Base-by-base conservation (phyloP, 176 grass and related monocot genomes). In the Ananas comosus region DNA sequence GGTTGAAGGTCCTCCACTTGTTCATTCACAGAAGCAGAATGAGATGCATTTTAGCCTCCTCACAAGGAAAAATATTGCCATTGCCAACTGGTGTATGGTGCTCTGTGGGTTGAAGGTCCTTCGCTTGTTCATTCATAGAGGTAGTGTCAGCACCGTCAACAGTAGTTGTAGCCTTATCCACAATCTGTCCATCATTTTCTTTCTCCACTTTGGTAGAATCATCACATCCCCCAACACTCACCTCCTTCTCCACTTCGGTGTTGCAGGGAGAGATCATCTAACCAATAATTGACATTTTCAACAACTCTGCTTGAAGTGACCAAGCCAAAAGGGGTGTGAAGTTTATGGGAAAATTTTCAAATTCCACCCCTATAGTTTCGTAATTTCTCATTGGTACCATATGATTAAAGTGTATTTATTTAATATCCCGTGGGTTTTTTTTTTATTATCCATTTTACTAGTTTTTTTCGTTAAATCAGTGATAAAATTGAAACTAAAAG, bases 21-120 rank as follows among this genome's bases (percentile, higher is more conserved):
- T 42, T 42, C 33, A 42, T 42, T 42, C 33, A 42, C 33, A 42
- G 33, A 42, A 42, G 33, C 33, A 42, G 5, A 42, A n/a, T 61
- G 14, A 19, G 56, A 76, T 76, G 68, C 58, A 79, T 22, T n/a
- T n/a, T 17, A 53, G 12, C 49, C 49, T 9, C 59, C 76, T 74
- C 61, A 73, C 64, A 49, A 25, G 16, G 76, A 67, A 63, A 74
- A n/a, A n/a, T n/a, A 54, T 70, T 64, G n/a, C n/a, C 53, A 72
- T 69, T 71, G 58, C 33, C 66, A 68, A 51, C 49, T 78, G 71
- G 70, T 74, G 51, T 21, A 48, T 9, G 25, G 64, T 17, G 51
- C 71, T 85, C 70, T 69, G 64, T 64, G 27, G 12, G 56, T 61
- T 61, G 14, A 42, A 42, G 33, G 33, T 42, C 4, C 33, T 42